These are phyloP conservation scores for Tetracladium marchalianum DNA, from an alignment of 495 filamentous ascomycete genomes.

Conservation along the genomic window DNA sequence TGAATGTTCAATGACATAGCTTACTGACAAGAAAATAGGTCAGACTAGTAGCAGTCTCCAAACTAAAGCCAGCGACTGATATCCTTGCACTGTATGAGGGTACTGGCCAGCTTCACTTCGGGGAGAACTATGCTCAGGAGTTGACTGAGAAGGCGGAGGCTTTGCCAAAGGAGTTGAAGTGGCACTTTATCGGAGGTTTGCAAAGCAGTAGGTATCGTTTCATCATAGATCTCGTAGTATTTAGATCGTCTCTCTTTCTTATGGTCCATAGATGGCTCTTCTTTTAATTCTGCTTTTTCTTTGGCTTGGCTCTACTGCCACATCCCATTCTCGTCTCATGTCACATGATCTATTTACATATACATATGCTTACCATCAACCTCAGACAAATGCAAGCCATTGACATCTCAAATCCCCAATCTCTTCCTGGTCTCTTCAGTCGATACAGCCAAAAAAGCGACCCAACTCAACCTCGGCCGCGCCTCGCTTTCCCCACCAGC, in stretches of 20 bases:
- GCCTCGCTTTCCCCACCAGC: conserved; percentile 24
- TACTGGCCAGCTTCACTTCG: conserved; percentile 67
- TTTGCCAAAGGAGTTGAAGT: conserved; percentile 67
- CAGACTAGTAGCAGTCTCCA: conserved; percentile 86
- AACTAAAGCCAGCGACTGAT: conserved; percentile 84
- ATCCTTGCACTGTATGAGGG: conserved; percentile 69
- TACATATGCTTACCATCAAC: background rate
- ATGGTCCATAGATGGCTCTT: no score
- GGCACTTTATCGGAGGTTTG: conserved; percentile 94
- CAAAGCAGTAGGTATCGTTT: conserved; percentile 43
- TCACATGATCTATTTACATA: conserved; percentile 4
- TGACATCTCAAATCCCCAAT: conserved; percentile 75
- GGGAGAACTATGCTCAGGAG: conserved; percentile 96
- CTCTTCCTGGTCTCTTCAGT: conserved; percentile 91
- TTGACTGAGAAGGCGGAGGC: conserved; percentile 73
- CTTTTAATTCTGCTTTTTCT: background rate
- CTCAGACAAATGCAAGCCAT: conserved; percentile 77
- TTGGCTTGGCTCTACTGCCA: no score
- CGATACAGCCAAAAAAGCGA: conserved; percentile 78
- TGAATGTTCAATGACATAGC: background rate
- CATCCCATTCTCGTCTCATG: background rate
- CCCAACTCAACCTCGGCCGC: conserved; percentile 68
- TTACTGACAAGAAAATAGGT: conserved; percentile 37
- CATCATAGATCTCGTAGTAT: background rate
- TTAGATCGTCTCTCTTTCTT: background rate